A percentile compares a stretch with the other conserved stretches of the same genome.
These are phyloP conservation scores for Oryza longistaminata DNA, from an alignment of 176 grass and related monocot species.

Conservation along the genomic window DNA sequence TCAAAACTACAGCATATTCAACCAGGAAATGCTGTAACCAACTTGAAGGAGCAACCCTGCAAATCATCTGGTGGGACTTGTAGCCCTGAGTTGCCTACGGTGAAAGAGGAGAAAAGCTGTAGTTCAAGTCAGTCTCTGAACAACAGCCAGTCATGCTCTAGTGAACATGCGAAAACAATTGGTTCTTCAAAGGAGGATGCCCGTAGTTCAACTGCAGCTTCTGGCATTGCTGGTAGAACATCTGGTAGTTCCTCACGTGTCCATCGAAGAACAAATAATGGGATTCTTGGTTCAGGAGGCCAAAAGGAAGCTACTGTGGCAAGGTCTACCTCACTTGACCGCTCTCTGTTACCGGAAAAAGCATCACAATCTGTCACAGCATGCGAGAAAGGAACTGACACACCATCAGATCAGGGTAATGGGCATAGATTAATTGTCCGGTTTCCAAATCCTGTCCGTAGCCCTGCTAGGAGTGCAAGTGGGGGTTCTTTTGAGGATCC, in stretches of 20 bases:
- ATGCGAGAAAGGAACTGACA: slow-evolving; percentile 65
- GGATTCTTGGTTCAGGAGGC: slow-evolving; percentile 45
- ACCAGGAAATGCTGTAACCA: slow-evolving; percentile 20
- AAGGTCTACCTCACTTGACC: slow-evolving; percentile 55
- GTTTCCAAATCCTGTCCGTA: slow-evolving; percentile 67
- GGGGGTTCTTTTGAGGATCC: slow-evolving; percentile 66
- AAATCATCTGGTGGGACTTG: slow-evolving; percentile 43
- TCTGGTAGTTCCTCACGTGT: slow-evolving; percentile 57
- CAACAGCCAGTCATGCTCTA: slow-evolving; percentile 88
- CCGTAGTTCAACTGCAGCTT: slow-evolving; percentile 77
- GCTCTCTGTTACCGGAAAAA: slow-evolving; percentile 50
- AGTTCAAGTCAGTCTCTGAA: slow-evolving; percentile 89
- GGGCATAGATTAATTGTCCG: slow-evolving; percentile 66
- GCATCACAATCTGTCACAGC: slow-evolving; percentile 54
- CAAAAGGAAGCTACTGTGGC: slow-evolving; percentile 57
- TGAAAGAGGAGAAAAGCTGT: slow-evolving; percentile 88
- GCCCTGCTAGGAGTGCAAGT: slow-evolving; percentile 62
- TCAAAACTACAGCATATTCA: slow-evolving; percentile 44
- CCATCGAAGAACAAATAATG: slow-evolving; percentile 63
- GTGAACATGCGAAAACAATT: slow-evolving; percentile 67
- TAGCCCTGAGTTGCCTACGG: slow-evolving; percentile 38
- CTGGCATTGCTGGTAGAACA: slow-evolving; percentile 56
- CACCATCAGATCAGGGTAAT: slow-evolving; percentile 44
- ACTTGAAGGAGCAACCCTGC: slow-evolving; percentile 43
- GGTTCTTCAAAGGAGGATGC: slow-evolving; percentile 74